Conservation (phyloP, 495 filamentous ascomycete genomes). For the Glarea lozoyensis region DNA sequence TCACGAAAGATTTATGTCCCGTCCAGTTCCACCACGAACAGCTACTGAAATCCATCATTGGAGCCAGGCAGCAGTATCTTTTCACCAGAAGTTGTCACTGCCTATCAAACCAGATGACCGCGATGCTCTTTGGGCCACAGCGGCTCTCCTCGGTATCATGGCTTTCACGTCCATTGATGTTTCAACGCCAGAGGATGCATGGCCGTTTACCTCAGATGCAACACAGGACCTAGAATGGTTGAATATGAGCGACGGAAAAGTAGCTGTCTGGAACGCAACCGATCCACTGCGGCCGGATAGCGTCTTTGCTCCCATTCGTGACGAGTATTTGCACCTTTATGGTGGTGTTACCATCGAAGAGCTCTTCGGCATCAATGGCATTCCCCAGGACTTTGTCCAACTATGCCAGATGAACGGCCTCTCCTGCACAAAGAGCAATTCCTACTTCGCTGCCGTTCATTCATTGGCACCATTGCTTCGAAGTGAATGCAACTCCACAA, state of each 20-base stretch:
- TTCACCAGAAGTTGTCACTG: slow-evolving; percentile 27
- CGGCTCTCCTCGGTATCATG: slow-evolving; percentile 29
- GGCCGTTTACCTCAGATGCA: slow-evolving; percentile 31
- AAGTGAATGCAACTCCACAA: slow-evolving; percentile 11
- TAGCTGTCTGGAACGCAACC: slow-evolving; percentile 29
- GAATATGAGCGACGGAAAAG: slow-evolving; percentile 34
- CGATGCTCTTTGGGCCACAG: slow-evolving; percentile 38
- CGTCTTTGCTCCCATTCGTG: slow-evolving; percentile 31
- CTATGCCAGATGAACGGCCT: slow-evolving; percentile 26
- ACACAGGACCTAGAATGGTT: slow-evolving; percentile 34
- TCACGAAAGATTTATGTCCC: slow-evolving; percentile 35
- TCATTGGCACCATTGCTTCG: too few species aligned
- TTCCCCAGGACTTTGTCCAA: slow-evolving; percentile 23
- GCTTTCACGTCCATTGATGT: slow-evolving; percentile 32
- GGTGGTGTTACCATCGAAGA: slow-evolving; percentile 21
- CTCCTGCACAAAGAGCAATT: slow-evolving; percentile 29
- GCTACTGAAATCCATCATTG: slow-evolving; percentile 35
- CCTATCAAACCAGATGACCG: slow-evolving; percentile 29
- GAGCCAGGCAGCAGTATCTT: slow-evolving; percentile 29
- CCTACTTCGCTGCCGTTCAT: slow-evolving; percentile 32
- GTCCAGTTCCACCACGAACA: slow-evolving; percentile 17
- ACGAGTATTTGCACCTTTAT: slow-evolving; percentile 25
- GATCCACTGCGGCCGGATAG: slow-evolving; percentile 34
- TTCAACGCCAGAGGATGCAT: slow-evolving; percentile 29
- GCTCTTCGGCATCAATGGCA: slow-evolving; percentile 27